Percentiles rank a stretch among this genome's conserved stretches.
phyloP scores from a whole-genome alignment of 495 filamentous ascomycete species.

The Echria macrotheca region DNA sequence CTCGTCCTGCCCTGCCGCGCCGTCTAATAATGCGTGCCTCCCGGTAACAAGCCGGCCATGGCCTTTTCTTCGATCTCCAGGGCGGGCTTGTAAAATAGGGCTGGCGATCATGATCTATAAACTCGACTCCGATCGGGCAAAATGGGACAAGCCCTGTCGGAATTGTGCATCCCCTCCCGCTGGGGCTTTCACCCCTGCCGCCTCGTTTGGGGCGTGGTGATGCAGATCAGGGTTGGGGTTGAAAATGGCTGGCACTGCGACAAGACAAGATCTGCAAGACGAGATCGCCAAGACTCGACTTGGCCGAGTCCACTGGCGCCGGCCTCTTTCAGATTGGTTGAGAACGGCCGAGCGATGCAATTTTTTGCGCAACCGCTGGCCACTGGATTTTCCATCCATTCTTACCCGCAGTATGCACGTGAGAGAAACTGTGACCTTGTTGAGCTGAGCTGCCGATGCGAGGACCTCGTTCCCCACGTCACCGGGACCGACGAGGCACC shows the following conservation, averaged over 20 bases:
- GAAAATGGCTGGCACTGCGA: neutral
- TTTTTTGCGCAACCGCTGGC: neutral
- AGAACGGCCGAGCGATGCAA: neutral
- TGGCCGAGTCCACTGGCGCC: neutral
- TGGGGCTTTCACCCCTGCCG: too few relatives aligned
- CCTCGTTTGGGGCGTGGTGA: too few relatives aligned
- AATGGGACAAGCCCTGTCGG: neutral
- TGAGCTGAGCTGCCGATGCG: neutral
- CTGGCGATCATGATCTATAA: neutral
- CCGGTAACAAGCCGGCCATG: too few relatives aligned
- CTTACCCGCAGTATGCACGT: neutral
- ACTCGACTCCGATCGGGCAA: neutral
- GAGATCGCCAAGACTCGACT: constrained; percentile 2
- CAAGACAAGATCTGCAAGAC: constrained; percentile 3
- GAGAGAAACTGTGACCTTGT: neutral
- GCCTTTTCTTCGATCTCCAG: too few relatives aligned
- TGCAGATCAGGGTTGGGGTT: neutral
- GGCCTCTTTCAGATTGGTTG: constrained; percentile 3
- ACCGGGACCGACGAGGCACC: neutral
- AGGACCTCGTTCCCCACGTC: neutral
- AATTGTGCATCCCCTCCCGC: too few relatives aligned
- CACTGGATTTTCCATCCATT: neutral
- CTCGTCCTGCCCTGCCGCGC: too few relatives aligned
- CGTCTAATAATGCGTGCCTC: too few relatives aligned
- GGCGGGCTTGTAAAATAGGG: too few relatives aligned